A percentile compares a stretch with the other conserved stretches of the same genome.
Conservation (phyloP, 1,284 basidiomycete genomes). For the Mycena sp. region DNA sequence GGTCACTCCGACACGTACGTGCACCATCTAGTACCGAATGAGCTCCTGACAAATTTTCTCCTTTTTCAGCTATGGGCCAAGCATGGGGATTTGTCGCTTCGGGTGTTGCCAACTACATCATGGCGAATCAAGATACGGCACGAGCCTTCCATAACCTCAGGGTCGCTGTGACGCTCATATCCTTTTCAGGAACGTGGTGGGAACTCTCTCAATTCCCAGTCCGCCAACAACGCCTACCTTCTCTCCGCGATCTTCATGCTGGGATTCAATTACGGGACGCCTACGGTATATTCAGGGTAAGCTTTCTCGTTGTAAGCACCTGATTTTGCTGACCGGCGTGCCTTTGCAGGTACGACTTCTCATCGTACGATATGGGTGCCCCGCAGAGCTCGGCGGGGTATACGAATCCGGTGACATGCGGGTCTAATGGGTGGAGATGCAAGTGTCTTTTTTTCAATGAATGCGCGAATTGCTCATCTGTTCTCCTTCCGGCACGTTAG, state of each 20-base stretch:
- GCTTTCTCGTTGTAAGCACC: neutral
- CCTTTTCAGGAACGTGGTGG: constrained; percentile 50
- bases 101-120: constrained; percentile 67
- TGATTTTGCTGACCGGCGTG: neutral
- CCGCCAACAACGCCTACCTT: constrained; percentile 69
- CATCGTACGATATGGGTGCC: constrained; percentile 60
- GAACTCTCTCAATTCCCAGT: constrained; percentile 62
- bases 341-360: constrained; percentile 59
- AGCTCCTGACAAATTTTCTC: neutral
- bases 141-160: constrained; percentile 36
- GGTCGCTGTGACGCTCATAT: neutral
- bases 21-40: neutral
- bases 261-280: constrained; percentile 72
- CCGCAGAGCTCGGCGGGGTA: constrained; percentile 51
- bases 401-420: constrained; percentile 1
- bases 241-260: constrained; percentile 72
- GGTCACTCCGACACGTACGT: constrained; percentile 14
- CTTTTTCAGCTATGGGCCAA: constrained; percentile 60
- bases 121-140: constrained; percentile 77
- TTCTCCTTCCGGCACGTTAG: constrained; percentile 57
- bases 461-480: no score
- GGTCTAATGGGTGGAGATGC: constrained; percentile 15
- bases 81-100: constrained; percentile 37
- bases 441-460: constrained; percentile 27
- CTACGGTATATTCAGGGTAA: constrained; percentile 61